Percentiles rank a stretch among this genome's conserved stretches.
Conservation (phyloP, 768 basidiomycete species). For the Naganishia onofrii region DNA sequence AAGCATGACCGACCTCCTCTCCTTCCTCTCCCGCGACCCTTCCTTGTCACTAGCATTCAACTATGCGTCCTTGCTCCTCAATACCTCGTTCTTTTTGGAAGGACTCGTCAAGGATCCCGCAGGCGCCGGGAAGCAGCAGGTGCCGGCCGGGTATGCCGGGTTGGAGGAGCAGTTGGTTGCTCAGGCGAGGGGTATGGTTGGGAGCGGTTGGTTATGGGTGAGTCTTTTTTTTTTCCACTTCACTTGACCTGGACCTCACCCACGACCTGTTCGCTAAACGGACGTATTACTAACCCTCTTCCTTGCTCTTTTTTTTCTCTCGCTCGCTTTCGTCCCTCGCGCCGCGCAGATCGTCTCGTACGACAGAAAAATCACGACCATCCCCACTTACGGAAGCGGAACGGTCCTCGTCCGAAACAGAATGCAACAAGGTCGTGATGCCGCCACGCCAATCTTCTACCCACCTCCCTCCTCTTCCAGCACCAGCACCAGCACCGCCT, state of each 20-base stretch:
- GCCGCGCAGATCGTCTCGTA: slow-evolving; percentile 63
- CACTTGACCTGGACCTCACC: no score
- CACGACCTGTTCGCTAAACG: no score
- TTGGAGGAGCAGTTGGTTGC: slow-evolving; percentile 44
- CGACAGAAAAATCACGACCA: slow-evolving; percentile 60
- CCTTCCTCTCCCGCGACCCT: slow-evolving; percentile 55
- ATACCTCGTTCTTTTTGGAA: slow-evolving; percentile 92
- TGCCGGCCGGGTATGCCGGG: slow-evolving; percentile 34
- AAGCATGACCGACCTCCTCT: slow-evolving; percentile 22
- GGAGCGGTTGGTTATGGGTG: slow-evolving; percentile 51
- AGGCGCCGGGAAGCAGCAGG: slow-evolving; percentile 27
- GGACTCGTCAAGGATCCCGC: slow-evolving; percentile 63
- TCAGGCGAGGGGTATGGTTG: slow-evolving; percentile 48
- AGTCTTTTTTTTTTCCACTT: no score
- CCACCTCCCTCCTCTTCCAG: slow-evolving; percentile 73
- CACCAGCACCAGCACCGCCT: slow-evolving; percentile 54
- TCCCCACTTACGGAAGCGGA: slow-evolving; percentile 84
- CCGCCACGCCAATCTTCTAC: slow-evolving; percentile 57
- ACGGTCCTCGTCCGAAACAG: slow-evolving; percentile 68
- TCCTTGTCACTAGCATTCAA: slow-evolving; percentile 73
- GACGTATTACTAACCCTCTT: no score
- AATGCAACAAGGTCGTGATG: slow-evolving; percentile 46
- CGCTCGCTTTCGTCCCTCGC: background rate
- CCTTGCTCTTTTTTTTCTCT: background rate
- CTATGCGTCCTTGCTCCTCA: slow-evolving; percentile 85